Percentiles rank a stretch among this genome's conserved stretches.
These are phyloP conservation scores for Pisolithus microcarpus DNA, from an alignment of 768 basidiomycete species.

Conservation along the genomic window DNA sequence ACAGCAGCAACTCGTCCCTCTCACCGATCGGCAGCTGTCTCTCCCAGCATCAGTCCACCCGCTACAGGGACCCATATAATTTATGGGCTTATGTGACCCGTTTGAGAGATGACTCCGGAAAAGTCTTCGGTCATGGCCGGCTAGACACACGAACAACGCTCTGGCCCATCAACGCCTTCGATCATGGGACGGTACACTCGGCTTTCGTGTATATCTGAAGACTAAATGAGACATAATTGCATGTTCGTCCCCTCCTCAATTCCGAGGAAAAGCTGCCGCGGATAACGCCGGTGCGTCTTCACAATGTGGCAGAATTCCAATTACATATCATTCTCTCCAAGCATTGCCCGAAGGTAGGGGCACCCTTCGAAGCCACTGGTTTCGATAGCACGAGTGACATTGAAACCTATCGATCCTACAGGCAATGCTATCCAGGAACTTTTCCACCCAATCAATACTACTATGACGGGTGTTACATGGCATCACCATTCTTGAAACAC, in stretches of 20 bases:
- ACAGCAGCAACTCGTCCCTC: not conserved
- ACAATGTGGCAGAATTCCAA: constrained; percentile 1
- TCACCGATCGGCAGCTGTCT: not conserved
- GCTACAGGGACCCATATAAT: no score
- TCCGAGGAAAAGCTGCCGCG: not conserved
- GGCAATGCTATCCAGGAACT: no score
- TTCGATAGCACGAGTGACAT: no score
- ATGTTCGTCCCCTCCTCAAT: not conserved
- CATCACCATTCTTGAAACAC: constrained; percentile 13
- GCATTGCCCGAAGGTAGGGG: not conserved
- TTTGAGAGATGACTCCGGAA: not conserved
- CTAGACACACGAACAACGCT: not conserved
- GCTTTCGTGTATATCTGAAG: not conserved
- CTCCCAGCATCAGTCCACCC: not conserved
- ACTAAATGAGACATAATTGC: not conserved
- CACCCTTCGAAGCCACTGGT: no score
- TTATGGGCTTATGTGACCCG: not conserved
- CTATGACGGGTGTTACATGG: constrained; percentile 1
- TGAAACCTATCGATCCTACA: no score
- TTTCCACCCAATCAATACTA: no score
- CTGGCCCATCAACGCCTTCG: not conserved
- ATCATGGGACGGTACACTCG: not conserved
- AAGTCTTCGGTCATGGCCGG: not conserved
- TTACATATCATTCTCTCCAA: not conserved
- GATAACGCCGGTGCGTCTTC: not conserved